A percentile compares a stretch with the other conserved stretches of the same genome.
phyloP scores from a whole-genome alignment of 2,329 filamentous ascomycete genomes.

The Colletotrichum sp. region DNA sequence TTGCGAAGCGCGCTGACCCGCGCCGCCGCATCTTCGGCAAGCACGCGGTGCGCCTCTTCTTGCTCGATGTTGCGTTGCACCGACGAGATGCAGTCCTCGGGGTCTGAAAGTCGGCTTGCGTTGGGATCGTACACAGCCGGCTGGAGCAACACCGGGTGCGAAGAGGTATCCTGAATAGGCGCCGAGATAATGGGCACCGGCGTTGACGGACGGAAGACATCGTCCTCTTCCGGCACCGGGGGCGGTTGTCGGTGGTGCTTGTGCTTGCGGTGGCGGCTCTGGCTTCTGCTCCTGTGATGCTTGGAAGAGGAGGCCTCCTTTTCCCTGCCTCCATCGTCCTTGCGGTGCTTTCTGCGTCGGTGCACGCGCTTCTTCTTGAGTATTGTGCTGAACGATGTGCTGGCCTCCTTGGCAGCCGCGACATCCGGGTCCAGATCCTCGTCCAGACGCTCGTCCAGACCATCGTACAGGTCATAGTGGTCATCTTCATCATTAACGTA shows the following conservation, averaged over 20 bases:
- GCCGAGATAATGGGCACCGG: slow-evolving; percentile 49
- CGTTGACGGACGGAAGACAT: slow-evolving; percentile 27
- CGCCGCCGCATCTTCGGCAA: slow-evolving; percentile 62
- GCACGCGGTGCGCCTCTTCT: slow-evolving; percentile 58
- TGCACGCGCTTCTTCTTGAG: slow-evolving; percentile 50
- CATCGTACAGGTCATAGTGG: slow-evolving; percentile 36
- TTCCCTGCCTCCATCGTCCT: slow-evolving; percentile 31
- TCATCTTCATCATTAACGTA: slow-evolving; percentile 15
- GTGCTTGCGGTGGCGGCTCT: slow-evolving; percentile 25
- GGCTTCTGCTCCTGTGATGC: slow-evolving; percentile 21
- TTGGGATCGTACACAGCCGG: slow-evolving; percentile 61
- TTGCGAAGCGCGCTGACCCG: slow-evolving; percentile 60
- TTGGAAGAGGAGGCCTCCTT: slow-evolving; percentile 23
- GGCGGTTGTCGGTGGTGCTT: slow-evolving; percentile 25
- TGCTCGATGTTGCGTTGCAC: slow-evolving; percentile 64
- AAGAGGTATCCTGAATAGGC: slow-evolving; percentile 53
- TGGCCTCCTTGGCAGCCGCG: slow-evolving; percentile 36
- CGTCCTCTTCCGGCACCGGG: slow-evolving; percentile 18
- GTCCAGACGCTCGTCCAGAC: slow-evolving; percentile 30
- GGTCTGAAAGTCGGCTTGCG: slow-evolving; percentile 19
- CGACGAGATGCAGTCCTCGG: slow-evolving; percentile 55
- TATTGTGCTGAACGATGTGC: slow-evolving; percentile 48
- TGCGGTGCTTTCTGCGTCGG: slow-evolving; percentile 40
- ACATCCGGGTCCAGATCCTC: slow-evolving; percentile 38
- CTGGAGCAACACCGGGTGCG: slow-evolving; percentile 58